Percentiles rank a stretch among this genome's conserved stretches.
These are phyloP conservation scores for Goffeauzyma gilvescens DNA, from an alignment of 768 basidiomycete genomes.

Conservation along the genomic window DNA sequence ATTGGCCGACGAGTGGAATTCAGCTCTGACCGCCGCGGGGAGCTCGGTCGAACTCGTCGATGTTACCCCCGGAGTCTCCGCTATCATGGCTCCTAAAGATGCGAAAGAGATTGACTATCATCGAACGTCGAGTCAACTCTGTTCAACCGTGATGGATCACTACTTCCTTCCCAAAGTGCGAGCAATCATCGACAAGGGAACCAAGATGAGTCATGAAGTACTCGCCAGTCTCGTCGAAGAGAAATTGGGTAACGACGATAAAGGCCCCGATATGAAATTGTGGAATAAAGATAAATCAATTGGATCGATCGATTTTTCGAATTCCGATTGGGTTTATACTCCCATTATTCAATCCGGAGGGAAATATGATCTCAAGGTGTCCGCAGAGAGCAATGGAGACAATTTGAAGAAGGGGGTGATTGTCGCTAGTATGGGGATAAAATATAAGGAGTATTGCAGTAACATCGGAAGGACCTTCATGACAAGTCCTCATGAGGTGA, in stretches of 20 bases:
- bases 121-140: slow-evolving; percentile 54
- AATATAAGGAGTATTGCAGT: slow-evolving; percentile 81
- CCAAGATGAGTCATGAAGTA: slow-evolving; percentile 72
- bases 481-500: slow-evolving; percentile 73
- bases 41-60: slow-evolving; percentile 60
- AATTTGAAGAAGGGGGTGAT: slow-evolving; percentile 70
- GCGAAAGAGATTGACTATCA: slow-evolving; percentile 71
- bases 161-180: slow-evolving; percentile 77
- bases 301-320: slow-evolving; percentile 51
- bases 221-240: slow-evolving; percentile 69
- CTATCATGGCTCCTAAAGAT: slow-evolving; percentile 72
- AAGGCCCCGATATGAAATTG: slow-evolving; percentile 77
- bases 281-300: slow-evolving; percentile 42
- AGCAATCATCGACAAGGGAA: slow-evolving; percentile 74
- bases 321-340: slow-evolving; percentile 80
- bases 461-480: slow-evolving; percentile 88
- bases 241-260: slow-evolving; percentile 69
- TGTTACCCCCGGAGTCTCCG: slow-evolving; percentile 53
- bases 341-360: slow-evolving; percentile 91
- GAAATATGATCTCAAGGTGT: slow-evolving; percentile 72
- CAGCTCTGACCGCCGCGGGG: no score
- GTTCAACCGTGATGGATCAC: slow-evolving; percentile 64
- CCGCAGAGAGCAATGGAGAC: slow-evolving; percentile 67
- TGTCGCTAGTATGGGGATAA: slow-evolving; percentile 65
- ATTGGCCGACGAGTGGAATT: slow-evolving; percentile 73